Conservation (phyloP, 331 rosid genomes). For the Spiraea crenata region DNA sequence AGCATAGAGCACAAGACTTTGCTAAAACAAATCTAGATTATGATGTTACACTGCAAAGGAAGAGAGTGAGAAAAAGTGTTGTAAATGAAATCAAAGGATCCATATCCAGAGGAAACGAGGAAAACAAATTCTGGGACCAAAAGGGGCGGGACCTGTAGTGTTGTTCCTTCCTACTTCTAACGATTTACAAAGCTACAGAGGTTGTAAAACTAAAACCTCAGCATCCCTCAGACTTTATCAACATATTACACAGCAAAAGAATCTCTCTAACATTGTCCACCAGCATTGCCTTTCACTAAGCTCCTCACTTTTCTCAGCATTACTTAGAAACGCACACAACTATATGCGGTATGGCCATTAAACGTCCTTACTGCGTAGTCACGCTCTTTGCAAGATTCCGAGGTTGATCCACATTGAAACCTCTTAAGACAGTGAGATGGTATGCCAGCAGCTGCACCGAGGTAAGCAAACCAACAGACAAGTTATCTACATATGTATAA, state of each 20-base stretch:
- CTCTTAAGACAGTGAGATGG: constrained; percentile 94
- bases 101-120: background rate
- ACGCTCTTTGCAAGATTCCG: constrained; percentile 99
- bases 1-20: too few species aligned
- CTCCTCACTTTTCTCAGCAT: background rate
- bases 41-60: too few species aligned
- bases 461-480: background rate
- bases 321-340: background rate
- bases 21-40: too few species aligned
- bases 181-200: constrained; percentile 15
- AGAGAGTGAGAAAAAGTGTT: too few species aligned
- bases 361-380: constrained; percentile 56
- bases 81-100: background rate
- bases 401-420: constrained; percentile 95
- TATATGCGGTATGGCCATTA: background rate
- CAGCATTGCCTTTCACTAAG: background rate
- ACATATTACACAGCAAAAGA: background rate
- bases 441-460: constrained; percentile 83
- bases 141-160: background rate
- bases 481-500: too few species aligned
- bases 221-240: background rate
- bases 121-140: background rate
- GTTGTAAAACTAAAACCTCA: background rate
- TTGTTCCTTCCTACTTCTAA: constrained; percentile 7
- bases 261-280: background rate